phyloP scores from a whole-genome alignment of 2,329 filamentous ascomycete genomes.

The Pseudogymnoascus sp. region DNA sequence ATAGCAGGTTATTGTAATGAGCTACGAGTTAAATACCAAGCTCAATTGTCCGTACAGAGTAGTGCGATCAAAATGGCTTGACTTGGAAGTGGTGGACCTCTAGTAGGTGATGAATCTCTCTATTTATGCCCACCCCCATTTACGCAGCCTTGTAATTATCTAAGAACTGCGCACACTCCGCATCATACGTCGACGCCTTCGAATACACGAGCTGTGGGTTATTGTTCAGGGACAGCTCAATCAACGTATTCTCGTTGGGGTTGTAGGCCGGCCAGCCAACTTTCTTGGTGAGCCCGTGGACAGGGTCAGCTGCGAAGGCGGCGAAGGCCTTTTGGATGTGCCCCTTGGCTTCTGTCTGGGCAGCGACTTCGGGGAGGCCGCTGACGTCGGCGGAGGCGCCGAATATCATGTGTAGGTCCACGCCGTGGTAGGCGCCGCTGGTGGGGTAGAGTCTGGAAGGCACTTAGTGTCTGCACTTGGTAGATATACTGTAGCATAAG shows the following conservation, averaged over 20 bases:
- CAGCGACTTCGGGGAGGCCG: constrained; percentile 12
- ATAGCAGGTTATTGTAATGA: not conserved
- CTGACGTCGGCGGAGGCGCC: constrained; percentile 23
- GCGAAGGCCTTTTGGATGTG: constrained; percentile 26
- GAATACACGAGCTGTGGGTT: not conserved
- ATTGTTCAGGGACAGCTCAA: constrained; percentile 5
- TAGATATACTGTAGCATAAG: not conserved
- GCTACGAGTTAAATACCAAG: constrained; percentile 3
- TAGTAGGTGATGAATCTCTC: not conserved
- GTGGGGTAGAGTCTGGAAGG: constrained; percentile 18
- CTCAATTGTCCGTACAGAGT: not conserved
- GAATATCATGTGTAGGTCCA: constrained; percentile 25
- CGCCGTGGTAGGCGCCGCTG: constrained; percentile 26
- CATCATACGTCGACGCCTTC: not conserved
- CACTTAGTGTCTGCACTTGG: not conserved
- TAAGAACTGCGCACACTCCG: not conserved
- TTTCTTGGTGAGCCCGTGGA: constrained; percentile 19
- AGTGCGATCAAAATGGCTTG: not conserved
- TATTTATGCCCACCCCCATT: not conserved
- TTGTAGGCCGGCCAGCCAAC: constrained; percentile 16
- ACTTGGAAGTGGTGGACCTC: not conserved
- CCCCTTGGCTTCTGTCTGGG: constrained; percentile 13
- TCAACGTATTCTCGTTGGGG: not conserved
- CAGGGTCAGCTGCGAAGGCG: constrained; percentile 28
- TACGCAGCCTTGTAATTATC: not conserved